phyloP scores from a whole-genome alignment of 352 stramenopile species.

The Peronosclerospora sorghi region DNA sequence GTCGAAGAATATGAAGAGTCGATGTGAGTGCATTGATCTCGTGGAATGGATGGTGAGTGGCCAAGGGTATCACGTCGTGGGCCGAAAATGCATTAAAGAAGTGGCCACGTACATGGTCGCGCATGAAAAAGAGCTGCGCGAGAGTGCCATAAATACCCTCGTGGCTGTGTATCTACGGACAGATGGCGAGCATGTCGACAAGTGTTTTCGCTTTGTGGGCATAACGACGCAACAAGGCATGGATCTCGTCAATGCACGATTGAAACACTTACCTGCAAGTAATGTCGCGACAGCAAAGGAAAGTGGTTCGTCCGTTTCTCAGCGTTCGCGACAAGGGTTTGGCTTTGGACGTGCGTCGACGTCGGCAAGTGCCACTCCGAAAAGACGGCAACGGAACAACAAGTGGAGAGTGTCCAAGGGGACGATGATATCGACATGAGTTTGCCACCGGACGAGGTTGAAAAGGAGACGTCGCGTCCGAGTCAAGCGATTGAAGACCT shows the following conservation, averaged over 20 bases:
- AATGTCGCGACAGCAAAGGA: slow-evolving; percentile 16
- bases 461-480: no score
- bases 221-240: slow-evolving; percentile 74
- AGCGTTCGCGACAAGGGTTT: slow-evolving; percentile 22
- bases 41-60: no score
- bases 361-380: slow-evolving; percentile 1
- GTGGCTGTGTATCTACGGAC: no score
- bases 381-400: slow-evolving; percentile 1
- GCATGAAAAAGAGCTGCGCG: slow-evolving; percentile 79
- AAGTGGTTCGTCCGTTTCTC: slow-evolving; percentile 5
- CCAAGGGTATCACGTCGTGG: no score
- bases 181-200: slow-evolving; percentile 69
- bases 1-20: slow-evolving; percentile 83
- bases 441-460: slow-evolving; percentile 23
- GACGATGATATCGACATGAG: slow-evolving; percentile 57
- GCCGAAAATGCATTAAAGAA: slow-evolving; percentile 69
- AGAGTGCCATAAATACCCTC: no score
- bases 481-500: no score
- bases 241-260: slow-evolving; percentile 57
- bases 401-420: slow-evolving; percentile 7
- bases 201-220: slow-evolving; percentile 64
- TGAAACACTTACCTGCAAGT: slow-evolving; percentile 60
- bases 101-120: slow-evolving; percentile 66
- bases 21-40: no score
- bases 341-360: slow-evolving; percentile 17